Percentiles rank a stretch among this genome's conserved stretches.
Evolutionary conservation across 371 early-diverging fungal species (phyloP).

Genomic region (Entomophthora muscae): DNA sequence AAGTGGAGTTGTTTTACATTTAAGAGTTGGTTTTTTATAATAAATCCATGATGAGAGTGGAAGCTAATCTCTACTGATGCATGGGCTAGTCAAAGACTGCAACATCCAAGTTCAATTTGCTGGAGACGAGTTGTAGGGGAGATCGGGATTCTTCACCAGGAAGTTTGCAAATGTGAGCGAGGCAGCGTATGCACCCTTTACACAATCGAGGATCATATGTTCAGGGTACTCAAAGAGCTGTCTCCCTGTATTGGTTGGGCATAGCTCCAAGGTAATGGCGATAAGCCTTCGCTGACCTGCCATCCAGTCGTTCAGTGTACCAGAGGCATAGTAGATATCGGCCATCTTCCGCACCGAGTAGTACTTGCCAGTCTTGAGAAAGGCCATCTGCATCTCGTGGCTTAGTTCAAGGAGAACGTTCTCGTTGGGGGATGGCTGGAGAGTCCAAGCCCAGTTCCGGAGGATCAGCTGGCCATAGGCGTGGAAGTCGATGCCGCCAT

Average conservation of each 20-base stretch:
- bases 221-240: slow-evolving; percentile 4
- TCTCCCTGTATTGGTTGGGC: background rate
- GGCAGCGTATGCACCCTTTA: slow-evolving; percentile 5
- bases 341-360: background rate
- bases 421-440: slow-evolving; percentile 13
- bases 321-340: slow-evolving; percentile 3
- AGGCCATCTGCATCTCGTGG: background rate
- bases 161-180: background rate
- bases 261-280: slow-evolving; percentile 3
- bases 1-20: too few species aligned
- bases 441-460: slow-evolving; percentile 26
- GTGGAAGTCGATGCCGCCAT: slow-evolving; percentile 39
- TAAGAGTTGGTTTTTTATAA: too few species aligned
- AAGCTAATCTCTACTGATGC: too few species aligned
- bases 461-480: slow-evolving; percentile 25
- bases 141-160: background rate
- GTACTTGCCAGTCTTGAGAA: background rate
- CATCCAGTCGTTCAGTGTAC: slow-evolving; percentile 8
- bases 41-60: too few species aligned
- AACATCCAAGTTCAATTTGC: too few species aligned
- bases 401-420: background rate
- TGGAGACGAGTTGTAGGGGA: slow-evolving; percentile 6
- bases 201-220: background rate
- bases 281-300: background rate
- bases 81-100: too few species aligned